phyloP scores from a whole-genome alignment of 345 rosid species.

The Lepidium aucheri region DNA sequence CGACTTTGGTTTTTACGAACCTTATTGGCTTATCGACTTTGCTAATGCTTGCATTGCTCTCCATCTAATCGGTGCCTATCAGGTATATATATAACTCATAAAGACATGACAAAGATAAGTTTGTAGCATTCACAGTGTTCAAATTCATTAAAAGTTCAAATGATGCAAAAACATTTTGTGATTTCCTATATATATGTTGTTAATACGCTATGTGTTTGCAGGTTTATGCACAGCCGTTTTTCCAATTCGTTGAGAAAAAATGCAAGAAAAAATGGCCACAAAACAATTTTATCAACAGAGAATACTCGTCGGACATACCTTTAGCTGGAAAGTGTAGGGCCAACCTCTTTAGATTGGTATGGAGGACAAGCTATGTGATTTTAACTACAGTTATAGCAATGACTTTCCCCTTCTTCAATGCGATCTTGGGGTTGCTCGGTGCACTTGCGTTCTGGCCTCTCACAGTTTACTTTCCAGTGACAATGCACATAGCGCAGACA shows the following conservation, averaged over 20 bases:
- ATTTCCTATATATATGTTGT: not conserved
- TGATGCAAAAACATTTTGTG: too few species aligned
- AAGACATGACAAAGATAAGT: slow-evolving; percentile 2
- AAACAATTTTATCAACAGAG: slow-evolving; percentile 47
- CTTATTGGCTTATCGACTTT: slow-evolving; percentile 74
- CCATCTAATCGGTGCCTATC: slow-evolving; percentile 84
- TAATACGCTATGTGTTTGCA: slow-evolving; percentile 3
- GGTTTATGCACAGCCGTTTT: slow-evolving; percentile 76
- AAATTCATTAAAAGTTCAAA: not conserved
- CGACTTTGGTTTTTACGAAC: slow-evolving; percentile 83
- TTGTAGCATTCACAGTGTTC: not conserved
- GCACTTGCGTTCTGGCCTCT: slow-evolving; percentile 79
- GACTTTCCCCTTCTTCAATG: slow-evolving; percentile 90
- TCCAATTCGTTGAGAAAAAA: slow-evolving; percentile 46
- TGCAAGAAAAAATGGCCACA: slow-evolving; percentile 50
- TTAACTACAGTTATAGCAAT: slow-evolving; percentile 59
- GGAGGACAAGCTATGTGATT: slow-evolving; percentile 69
- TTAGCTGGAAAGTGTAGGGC: slow-evolving; percentile 33
- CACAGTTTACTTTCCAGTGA: slow-evolving; percentile 76
- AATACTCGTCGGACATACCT: slow-evolving; percentile 36
- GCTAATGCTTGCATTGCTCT: slow-evolving; percentile 78
- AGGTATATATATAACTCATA: slow-evolving; percentile 59
- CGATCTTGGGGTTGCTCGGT: slow-evolving; percentile 70
- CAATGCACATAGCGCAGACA: slow-evolving; percentile 64
- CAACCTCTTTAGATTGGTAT: slow-evolving; percentile 56